Evolutionary conservation across 805 yeast species (phyloP), one percentile per base, ranked within the genome.

Genomic region (Lipomyces starkeyi): DNA sequence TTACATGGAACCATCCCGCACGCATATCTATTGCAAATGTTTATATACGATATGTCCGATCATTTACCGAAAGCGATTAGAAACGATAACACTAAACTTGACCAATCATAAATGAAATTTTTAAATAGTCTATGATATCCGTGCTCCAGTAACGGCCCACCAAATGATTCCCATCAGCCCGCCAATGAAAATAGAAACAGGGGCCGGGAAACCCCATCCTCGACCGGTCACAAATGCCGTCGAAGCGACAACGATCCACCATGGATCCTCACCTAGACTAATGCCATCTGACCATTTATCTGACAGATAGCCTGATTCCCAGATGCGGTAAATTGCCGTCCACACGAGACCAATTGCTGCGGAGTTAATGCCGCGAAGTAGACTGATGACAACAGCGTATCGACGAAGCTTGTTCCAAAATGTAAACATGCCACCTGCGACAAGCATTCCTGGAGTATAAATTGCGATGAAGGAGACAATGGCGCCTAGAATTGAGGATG

Each of bases 391-490:
- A 27, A 61, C 35, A 2, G 62, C 34, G 57, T 53, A 66, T 54
- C 61, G 53, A 13, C 71, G 71, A 2, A 66, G 67, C 47, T 68
- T 68, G 57, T 68, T 49, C 71, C 71, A 68, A 32, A 68, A 68
- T 9, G 71, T 66, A 32, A 68, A 68, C 69, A 68, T 68, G 43
- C 70, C 71, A 2, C 71, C 67, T 14, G 71, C 71, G 17, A 67
- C 62, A 14, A 64, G 67, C 68, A 68, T 68, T 43, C 69, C 69
- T 2, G 69, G 69, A 4, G 71, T 62, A 32, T 68, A 68, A 34
- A 68, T 64, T 35, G 63, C 71, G 22, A 68, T 54, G 34, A 68
- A 68, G 22, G 71, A 61, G 34, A 66, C 71, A 3, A 66, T 25
- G 17, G 70, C 70, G 29, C 69, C 71, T 2, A 25, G 52, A 22